Conservation (phyloP, 495 filamentous ascomycete species). For the Cercophora scortea region DNA sequence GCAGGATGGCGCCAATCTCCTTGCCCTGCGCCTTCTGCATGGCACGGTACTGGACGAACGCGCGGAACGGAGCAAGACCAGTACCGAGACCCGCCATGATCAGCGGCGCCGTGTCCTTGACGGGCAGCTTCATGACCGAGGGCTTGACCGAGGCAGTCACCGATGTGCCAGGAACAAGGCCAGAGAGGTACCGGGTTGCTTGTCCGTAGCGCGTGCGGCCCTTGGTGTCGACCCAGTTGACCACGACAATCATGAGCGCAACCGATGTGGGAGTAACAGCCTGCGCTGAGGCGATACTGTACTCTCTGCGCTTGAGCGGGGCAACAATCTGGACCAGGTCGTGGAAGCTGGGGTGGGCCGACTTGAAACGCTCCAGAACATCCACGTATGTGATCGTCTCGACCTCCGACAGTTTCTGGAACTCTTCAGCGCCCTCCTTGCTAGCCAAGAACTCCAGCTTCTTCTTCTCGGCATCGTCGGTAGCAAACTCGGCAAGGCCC, state of each 20-base stretch:
- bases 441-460: conserved; percentile 68
- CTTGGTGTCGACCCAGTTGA: conserved; percentile 81
- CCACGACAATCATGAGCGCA: conserved; percentile 95
- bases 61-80: conserved; percentile 93
- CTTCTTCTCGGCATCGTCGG: conserved; percentile 72
- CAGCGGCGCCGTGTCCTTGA: conserved; percentile 74
- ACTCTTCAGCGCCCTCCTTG: conserved; percentile 81
- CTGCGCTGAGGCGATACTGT: conserved; percentile 94
- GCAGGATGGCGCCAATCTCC: conserved; percentile 83
- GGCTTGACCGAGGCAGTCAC: conserved; percentile 93
- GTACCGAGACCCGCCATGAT: conserved; percentile 99
- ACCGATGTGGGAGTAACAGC: conserved; percentile 81
- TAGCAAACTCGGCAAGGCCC: conserved; percentile 76
- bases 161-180: conserved; percentile 61
- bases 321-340: conserved; percentile 84
- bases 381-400: conserved; percentile 92
- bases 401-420: conserved; percentile 89
- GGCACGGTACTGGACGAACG: conserved; percentile 95
- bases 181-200: conserved; percentile 79
- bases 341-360: conserved; percentile 81
- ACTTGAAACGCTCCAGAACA: conserved; percentile 77
- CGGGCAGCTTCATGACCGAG: conserved; percentile 91
- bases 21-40: conserved; percentile 94
- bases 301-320: conserved; percentile 92
- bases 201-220: conserved; percentile 89